Percentiles rank a stretch among this genome's conserved stretches.
Evolutionary conservation across 768 basidiomycete species (phyloP).

Genomic region (Amanita rubescens): DNA sequence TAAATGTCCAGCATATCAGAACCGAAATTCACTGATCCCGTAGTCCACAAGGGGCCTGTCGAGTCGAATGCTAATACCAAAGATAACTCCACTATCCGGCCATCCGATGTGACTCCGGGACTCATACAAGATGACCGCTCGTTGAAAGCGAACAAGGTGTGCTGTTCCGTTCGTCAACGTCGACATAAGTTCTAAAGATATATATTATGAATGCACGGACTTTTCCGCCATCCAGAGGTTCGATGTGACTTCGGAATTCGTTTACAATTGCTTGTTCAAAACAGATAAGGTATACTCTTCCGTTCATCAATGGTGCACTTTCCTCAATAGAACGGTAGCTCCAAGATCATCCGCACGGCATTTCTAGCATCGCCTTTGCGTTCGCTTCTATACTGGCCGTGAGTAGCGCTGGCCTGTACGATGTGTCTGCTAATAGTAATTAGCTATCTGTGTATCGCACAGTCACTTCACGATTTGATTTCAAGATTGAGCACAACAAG

Average conservation of each 20-base stretch:
- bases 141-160: background rate
- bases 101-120: background rate
- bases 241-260: no score
- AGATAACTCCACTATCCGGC: background rate
- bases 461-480: background rate
- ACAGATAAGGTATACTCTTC: no score
- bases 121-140: background rate
- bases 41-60: background rate
- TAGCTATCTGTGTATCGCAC: slow-evolving; percentile 10
- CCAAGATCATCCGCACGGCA: slow-evolving; percentile 10
- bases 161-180: background rate
- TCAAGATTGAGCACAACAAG: slow-evolving; percentile 7
- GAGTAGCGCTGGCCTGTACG: background rate
- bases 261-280: no score
- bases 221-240: no score
- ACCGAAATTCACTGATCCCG: background rate
- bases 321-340: background rate
- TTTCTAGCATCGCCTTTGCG: slow-evolving; percentile 10
- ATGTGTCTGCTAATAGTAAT: background rate
- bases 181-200: background rate
- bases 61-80: background rate
- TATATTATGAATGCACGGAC: no score
- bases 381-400: slow-evolving; percentile 11
- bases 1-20: background rate
- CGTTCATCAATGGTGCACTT: no score